Evolutionary conservation across 345 rosid genomes (phyloP).

Genomic region (rapeseed (Brassica napus)): Da-Ae NC_063443.1:1360501-1361000

Average conservation of each 20-base stretch:
- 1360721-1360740: constrained; percentile 19
- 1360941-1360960: constrained; percentile 21
- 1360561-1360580: not conserved
- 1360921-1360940: not conserved
- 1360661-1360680: constrained; percentile 27
- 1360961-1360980: constrained; percentile 49
- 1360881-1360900: not conserved
- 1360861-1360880: not conserved
- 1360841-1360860: not conserved
- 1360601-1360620: constrained; percentile 29
- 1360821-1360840: not conserved
- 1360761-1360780: constrained; percentile 5
- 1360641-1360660: constrained; percentile 1
- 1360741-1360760: constrained; percentile 12
- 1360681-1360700: not conserved
- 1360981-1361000: constrained; percentile 65
- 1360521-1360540: not conserved
- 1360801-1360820: not conserved
- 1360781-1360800: not conserved
- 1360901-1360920: not conserved
- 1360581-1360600: constrained; percentile 17
- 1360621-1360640: not conserved
- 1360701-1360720: constrained; percentile 16
- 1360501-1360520: constrained; percentile 9
- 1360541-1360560: constrained; percentile 20